Evolutionary conservation across 2,329 filamentous ascomycete genomes (phyloP), one percentile per base, ranked within the genome.

Genomic region (Arthrobotrys pseudoclavata): DNA sequence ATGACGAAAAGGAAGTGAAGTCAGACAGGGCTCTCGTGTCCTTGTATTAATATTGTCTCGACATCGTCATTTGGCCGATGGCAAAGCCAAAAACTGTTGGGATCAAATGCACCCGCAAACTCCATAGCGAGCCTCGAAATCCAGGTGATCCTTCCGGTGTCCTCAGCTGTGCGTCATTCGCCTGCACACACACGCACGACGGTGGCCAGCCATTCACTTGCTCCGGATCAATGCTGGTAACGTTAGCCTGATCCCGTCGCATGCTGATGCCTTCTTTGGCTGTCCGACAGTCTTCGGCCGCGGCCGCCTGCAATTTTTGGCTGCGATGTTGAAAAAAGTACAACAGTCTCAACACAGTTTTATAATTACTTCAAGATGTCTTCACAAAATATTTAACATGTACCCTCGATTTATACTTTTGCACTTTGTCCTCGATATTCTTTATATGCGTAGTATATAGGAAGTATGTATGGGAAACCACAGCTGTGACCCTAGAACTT

Each of bases 21-120:
- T 15, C 9, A 40, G 37, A n/a, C n/a, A 40, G 31, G 52, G 52
- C 31, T 53, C 15, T 31, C 29, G n/a, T 31, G 29, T n/a, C 13
- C 12, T 40, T 15, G 9, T 37, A 31, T 45, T 3, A 13, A 47
- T 10, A 29, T 29, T 13, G 53, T 57, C 20, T 40, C 15, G 53
- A 69, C 72, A 70, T 69, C 72, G 72, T 76, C 72, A 76, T 76
- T 67, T 53, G 72, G 31, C 71, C 71, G 71, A 68, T 55, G 53
- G 55, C 55, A 60, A 60, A 60, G 50, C 29, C 31, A 18, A 69
- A 66, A 69, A 70, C 66, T 52, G 72, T 76, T 76, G 72, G 63
- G 31, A 48, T 22, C 24, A 52, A 34, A 40, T 37, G 15, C 12
- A 34, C 53, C 13, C 37, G 37, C 13, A 40, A n/a, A 7, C n/a